Base-by-base conservation (phyloP, 108 stramenopile genomes). In the Nannochloropsis salina region DNA sequence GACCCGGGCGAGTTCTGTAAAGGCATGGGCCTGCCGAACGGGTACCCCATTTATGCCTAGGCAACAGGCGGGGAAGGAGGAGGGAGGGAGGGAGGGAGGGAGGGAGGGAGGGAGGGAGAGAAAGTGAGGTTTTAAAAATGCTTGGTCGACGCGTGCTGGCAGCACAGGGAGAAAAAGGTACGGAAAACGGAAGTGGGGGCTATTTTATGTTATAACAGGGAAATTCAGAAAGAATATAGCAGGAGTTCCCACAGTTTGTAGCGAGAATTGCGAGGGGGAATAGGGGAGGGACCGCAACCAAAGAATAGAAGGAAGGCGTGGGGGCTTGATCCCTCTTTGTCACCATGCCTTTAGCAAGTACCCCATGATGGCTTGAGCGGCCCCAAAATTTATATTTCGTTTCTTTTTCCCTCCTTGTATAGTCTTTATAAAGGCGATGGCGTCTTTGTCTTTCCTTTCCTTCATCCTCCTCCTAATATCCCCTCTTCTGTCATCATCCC, bases 21-120 rank as follows among this genome's bases (percentile, higher is more conserved):
- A n/a, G 61, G 61, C 61, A 74, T 74, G 61, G 61, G 61, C 61
- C 61, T 74, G 61, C 61, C 61, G 6, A 74, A 74, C 6, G 61
- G 61, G 20, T 74, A 74, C n/a, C 61, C 61, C 4, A 74, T 74
- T 2, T 74, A 74, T 74, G 61, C 61, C n/a, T 74, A 74, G n/a
- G 31, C 31, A 31, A 31, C 31, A 6, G 61, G 0, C 15, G 61
- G 47, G 47, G 15, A n/a, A 74, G 61, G 6, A n/a, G 61, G 61
- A 74, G 61, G 61, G 4, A 74, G n/a, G 61, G 61, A 74, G 12
- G 61, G 4, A 4, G 61, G 4, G n/a, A 74, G 61, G 61, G 5
- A 20, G 5, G 15, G 6, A 74, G n/a, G 61, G 61, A 74, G 3
- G 1, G 47, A 51, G 47, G 47, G 47, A 51, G 47, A 51, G 61